Evolutionary conservation across 202 grass and related monocot genomes (phyloP).

Genomic region (Tripidium arundinaceum): DNA sequence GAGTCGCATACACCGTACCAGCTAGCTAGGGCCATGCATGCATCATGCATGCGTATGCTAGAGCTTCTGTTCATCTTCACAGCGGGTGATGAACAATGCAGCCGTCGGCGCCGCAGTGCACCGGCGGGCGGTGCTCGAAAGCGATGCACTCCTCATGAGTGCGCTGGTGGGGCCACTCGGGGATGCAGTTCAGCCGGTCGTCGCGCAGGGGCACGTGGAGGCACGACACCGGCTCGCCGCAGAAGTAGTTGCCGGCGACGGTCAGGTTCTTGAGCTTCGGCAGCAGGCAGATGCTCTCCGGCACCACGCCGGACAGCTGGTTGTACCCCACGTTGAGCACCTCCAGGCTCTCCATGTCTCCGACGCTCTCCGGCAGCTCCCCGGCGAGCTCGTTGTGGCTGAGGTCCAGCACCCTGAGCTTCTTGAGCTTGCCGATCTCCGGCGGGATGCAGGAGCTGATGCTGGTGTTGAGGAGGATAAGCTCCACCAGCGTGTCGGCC

Average conservation of each 20-base stretch:
- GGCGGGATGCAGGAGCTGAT: conserved; percentile 82
- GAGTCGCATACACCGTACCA: no score
- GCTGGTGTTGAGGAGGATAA: conserved; percentile 71
- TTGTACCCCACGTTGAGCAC: conserved; percentile 86
- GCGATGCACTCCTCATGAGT: conserved; percentile 61
- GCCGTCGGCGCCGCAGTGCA: conserved; percentile 62
- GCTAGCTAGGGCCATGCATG: not conserved
- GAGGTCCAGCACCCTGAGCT: conserved; percentile 85
- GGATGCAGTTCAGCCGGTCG: conserved; percentile 86
- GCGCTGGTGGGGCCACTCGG: conserved; percentile 59
- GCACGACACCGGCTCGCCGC: conserved; percentile 65
- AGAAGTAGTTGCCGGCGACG: conserved; percentile 78
- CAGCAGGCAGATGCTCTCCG: conserved; percentile 60
- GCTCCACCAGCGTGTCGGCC: conserved; percentile 69
- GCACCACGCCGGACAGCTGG: conserved; percentile 63
- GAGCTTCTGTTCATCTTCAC: not conserved
- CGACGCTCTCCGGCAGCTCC: conserved; percentile 59
- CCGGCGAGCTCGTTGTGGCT: conserved; percentile 81
- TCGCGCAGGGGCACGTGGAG: conserved; percentile 51
- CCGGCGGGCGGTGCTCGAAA: conserved; percentile 66
- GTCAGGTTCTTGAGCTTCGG: conserved; percentile 78
- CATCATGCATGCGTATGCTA: not conserved
- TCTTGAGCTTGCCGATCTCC: conserved; percentile 68
- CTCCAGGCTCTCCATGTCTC: conserved; percentile 72
- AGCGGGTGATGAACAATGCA: conserved; percentile 47